Evolutionary conservation across 441 rosid species (phyloP).

Genomic region (Erodium chrysanthum): DNA sequence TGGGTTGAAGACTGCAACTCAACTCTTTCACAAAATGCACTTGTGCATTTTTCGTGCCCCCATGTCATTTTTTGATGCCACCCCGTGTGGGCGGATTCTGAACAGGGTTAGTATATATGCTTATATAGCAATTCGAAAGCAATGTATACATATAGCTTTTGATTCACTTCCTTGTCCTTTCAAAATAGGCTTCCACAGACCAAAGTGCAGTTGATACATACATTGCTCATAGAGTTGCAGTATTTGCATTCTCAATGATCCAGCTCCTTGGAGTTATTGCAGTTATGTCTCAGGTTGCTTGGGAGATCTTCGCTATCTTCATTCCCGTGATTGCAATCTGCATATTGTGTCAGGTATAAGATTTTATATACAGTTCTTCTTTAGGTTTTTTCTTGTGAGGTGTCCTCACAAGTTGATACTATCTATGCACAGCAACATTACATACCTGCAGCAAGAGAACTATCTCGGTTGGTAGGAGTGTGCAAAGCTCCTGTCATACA

Average conservation of each 20-base stretch:
- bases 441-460: constrained; percentile 71
- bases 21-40: constrained; percentile 76
- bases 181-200: constrained; percentile 67
- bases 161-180: constrained; percentile 5
- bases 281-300: constrained; percentile 84
- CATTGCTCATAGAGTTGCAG: constrained; percentile 40
- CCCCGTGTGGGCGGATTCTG: constrained; percentile 78
- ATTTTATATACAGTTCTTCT: too few relatives aligned
- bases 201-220: constrained; percentile 58
- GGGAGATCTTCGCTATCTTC: constrained; percentile 69
- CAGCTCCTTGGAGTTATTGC: constrained; percentile 62
- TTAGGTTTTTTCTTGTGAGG: too few relatives aligned
- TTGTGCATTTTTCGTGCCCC: constrained; percentile 73
- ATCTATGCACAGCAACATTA: constrained; percentile 60
- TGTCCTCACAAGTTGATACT: too few relatives aligned
- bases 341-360: constrained; percentile 73
- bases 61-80: constrained; percentile 92
- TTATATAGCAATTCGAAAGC: too few relatives aligned
- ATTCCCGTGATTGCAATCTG: constrained; percentile 60
- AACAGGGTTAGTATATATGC: constrained; percentile 71
- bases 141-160: too few relatives aligned
- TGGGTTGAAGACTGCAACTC: constrained; percentile 82
- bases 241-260: constrained; percentile 42
- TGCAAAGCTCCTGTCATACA: constrained; percentile 78
- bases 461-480: constrained; percentile 63